Base-by-base conservation (phyloP, 192 early-diverging fungal species). In the Backusella luteola region DNA sequence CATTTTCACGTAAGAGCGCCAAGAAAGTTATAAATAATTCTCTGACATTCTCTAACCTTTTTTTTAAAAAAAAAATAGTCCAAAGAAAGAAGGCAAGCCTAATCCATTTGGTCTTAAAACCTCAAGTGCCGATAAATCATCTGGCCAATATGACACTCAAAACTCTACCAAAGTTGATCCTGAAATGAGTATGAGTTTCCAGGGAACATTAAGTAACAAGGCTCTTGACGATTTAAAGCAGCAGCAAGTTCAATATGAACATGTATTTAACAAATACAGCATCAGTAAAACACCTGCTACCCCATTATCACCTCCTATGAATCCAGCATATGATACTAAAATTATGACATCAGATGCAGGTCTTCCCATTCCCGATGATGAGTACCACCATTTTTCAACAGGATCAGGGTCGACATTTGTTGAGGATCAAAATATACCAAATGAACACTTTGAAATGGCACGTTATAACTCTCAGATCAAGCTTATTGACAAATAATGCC, bases 201-300 rank as follows among this genome's bases (percentile, higher is more conserved):
- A 42, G 15, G 67, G 34, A 23, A 76, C 75, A 29, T 21, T 76
- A 19, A 76, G 67, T 8, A 32, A 69, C 19, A 76, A 76, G 29
- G 67, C 49, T 0, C 71, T 70, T 59, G 52, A 35, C 17, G 67
- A 76, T 53, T n/a, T 76, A 17, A 70, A 70, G 29, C 75, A 76
- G 15, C 75, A 76, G 12, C 41, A 69, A 12, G 26, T 29, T 4
- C 56, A 63, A 26, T 63, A 63, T 29, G 56, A 63, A 63, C 21
- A 63, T 29, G 56, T 63, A 63, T 63, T 63, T 29, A 63, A 63
- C 26, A 63, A 63, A 26, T 63, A 63, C 26, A 63, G 56, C 9
- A 63, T 23, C 29, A 29, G 23, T 63, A 63, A 63, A 29, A 15
- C 56, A 63, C 11, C 21, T 26, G 26, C 4, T 23, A 29, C 56